phyloP scores from a whole-genome alignment of 176 grass and related monocot species.

The Phoenix dactylifera region DNA sequence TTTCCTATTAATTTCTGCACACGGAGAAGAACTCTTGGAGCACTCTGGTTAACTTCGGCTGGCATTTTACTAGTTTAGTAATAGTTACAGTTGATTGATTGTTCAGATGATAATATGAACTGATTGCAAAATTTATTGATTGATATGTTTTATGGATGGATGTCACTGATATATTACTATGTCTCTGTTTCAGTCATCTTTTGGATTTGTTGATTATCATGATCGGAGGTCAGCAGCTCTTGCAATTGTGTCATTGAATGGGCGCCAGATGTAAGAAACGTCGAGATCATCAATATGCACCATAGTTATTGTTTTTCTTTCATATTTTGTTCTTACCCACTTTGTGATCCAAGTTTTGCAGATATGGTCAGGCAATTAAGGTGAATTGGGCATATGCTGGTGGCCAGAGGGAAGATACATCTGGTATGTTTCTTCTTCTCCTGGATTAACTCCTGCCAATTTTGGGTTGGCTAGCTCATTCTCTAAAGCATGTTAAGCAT shows the following conservation, averaged over 20 bases:
- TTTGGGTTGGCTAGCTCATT: slow-evolving; percentile 2
- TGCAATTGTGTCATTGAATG: slow-evolving; percentile 69
- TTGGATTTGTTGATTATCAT: slow-evolving; percentile 88
- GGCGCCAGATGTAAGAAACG: slow-evolving; percentile 52
- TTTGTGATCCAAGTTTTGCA: slow-evolving; percentile 8
- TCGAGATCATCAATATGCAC: not conserved
- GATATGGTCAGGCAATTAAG: slow-evolving; percentile 86
- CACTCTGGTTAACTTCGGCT: no score
- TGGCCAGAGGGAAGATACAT: slow-evolving; percentile 79
- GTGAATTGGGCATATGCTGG: slow-evolving; percentile 82
- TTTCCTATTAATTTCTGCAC: no score
- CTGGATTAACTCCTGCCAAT: slow-evolving; percentile 2
- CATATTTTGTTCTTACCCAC: no score
- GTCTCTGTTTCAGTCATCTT: slow-evolving; percentile 53
- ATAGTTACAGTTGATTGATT: no score
- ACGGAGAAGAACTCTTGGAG: no score
- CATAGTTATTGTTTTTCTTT: no score
- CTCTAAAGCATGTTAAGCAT: slow-evolving; percentile 15
- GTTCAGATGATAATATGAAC: no score
- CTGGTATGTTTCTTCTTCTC: slow-evolving; percentile 32
- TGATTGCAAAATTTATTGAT: no score
- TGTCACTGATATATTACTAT: not conserved
- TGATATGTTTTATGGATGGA: no score
- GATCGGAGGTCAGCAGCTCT: slow-evolving; percentile 71
- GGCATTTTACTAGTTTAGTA: no score